Conservation (phyloP, 441 rosid species). For the Erysimum cheiri region DNA sequence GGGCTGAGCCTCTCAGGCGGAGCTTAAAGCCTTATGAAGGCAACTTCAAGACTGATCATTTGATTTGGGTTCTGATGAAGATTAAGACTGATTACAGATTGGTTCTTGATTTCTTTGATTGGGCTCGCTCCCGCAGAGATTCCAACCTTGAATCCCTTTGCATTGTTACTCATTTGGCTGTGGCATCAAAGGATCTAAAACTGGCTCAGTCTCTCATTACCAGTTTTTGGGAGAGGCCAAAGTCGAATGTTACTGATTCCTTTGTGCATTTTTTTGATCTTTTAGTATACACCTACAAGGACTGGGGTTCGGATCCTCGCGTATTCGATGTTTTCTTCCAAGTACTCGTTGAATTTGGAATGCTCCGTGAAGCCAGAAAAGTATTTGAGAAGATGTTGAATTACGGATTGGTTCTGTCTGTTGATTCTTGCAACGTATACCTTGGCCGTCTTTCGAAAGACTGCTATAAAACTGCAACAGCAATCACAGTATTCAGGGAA, state of each 20-base stretch:
- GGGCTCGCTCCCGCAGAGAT: conserved; percentile 71
- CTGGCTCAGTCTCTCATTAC: conserved; percentile 56
- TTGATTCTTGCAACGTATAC: conserved; percentile 79
- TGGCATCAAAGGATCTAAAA: conserved; percentile 64
- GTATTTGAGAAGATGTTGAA: conserved; percentile 77
- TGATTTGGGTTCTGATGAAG: conserved; percentile 89
- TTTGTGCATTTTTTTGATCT: conserved; percentile 61
- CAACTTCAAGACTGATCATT: conserved; percentile 72
- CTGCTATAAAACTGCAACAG: conserved; percentile 44
- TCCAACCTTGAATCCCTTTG: conserved; percentile 77
- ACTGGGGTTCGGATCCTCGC: conserved; percentile 84
- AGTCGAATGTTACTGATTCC: conserved; percentile 56
- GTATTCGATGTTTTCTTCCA: conserved; percentile 84
- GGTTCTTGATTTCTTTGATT: conserved; percentile 82
- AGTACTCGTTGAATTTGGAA: conserved; percentile 70
- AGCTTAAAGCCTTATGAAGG: conserved; percentile 73
- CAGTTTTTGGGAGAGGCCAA: conserved; percentile 70
- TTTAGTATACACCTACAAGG: conserved; percentile 80
- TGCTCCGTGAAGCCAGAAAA: conserved; percentile 72
- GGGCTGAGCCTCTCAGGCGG: conserved; percentile 60
- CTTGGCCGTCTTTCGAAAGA: conserved; percentile 60
- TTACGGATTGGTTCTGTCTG: conserved; percentile 79
- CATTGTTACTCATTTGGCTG: conserved; percentile 77
- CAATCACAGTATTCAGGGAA: conserved; percentile 54
- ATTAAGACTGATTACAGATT: conserved; percentile 68